Base-by-base conservation (phyloP, 768 basidiomycete species). In the Agrocybe praecox region DNA sequence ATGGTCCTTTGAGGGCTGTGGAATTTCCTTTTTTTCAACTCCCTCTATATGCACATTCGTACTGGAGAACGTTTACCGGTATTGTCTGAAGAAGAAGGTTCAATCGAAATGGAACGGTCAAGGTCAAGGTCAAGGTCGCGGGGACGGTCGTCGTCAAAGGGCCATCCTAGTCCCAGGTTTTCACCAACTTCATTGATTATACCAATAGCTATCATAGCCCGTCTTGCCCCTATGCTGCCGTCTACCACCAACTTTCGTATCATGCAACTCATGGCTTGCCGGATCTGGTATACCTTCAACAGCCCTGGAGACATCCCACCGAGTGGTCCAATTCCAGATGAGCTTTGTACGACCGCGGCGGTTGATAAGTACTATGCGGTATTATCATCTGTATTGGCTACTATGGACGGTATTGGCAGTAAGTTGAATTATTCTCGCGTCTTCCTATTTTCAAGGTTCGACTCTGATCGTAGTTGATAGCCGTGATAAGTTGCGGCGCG, bases 391-490 rank as follows among this genome's bases (percentile, higher is more conserved):
- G 21, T 56, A 15, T 15, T 45, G 9, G 48, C 55, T 17, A 29
- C 46, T 19, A 7, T 11, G 19, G 48, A 50, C 46, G 55, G 55
- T 15, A 46, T 56, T 52, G 55, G 55, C 29, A 23, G 55, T 56
- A 22, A 1, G 50, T 23, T 22, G n/a, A 14, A 40, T 40, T 40
- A 14, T 40, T 4, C 5, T 12, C 36, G 36, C 5, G 12, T 40
- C 14, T 40, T n/a, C n/a, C n/a, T 12, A 40, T 40, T 3, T n/a
- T 40, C 6, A 40, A 14, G 3, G 9, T 19, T 26, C 46, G 18
- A 42, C 33, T 32, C 24, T 18, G 26, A 29, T 29, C 26, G 26
- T 29, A 9, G 9, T 29, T 9, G 9, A 29, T 21, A 56, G 55
- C 29, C 15, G 44, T 56, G 9, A 10, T 56, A 19, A 42, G 49